Evolutionary conservation across 805 yeast species (phyloP), one percentile per base, ranked within the genome.

Genomic region (Starmerella etchellsii): DNA sequence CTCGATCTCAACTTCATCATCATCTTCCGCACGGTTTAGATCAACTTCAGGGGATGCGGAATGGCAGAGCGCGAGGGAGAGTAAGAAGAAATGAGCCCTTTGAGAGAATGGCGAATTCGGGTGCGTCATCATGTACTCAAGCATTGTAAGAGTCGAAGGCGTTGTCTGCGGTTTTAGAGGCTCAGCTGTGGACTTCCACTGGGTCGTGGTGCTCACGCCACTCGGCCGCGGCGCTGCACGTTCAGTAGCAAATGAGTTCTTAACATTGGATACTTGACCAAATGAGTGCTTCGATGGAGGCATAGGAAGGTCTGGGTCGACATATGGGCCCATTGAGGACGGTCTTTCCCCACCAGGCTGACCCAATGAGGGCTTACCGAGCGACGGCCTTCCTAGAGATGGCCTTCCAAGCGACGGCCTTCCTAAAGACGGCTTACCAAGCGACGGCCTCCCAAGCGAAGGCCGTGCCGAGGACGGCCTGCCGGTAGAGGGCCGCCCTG

Each of bases 31-130:
- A 13, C 39, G 40, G 21, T 37, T 44, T 33, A 51, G 32, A 20
- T 60, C 63, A 31, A 62, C 69, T 48, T 78, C 78, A 2, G 97
- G 97, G 36, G 83, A 63, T 57, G 97, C 88, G 0, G 91, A 71
- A 56, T 87, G 95, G 53, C 98, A 91, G 34, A 91, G 63, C 0
- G 97, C 91, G 38, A 91, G 64, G 2, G 85, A 70, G 33, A 91
- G 61, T 38, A 91, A 63, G 55, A 91, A 91, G 59, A 88, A 81
- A 42, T 72, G 75, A 2, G 82, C 93, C 48, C 73, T 74, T 43
- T 72, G 70, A 0, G 95, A 63, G 60, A 79, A 91, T 3, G 73
- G 44, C 0, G 82, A 65, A 27, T 75, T 62, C 2, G 97, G 96
- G 49, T 80, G 65, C 2, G 63, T 47, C 61, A 85, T 94, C 18